Evolutionary conservation across 2,329 filamentous ascomycete species (phyloP).

Genomic region (Penicillium freii): DNA sequence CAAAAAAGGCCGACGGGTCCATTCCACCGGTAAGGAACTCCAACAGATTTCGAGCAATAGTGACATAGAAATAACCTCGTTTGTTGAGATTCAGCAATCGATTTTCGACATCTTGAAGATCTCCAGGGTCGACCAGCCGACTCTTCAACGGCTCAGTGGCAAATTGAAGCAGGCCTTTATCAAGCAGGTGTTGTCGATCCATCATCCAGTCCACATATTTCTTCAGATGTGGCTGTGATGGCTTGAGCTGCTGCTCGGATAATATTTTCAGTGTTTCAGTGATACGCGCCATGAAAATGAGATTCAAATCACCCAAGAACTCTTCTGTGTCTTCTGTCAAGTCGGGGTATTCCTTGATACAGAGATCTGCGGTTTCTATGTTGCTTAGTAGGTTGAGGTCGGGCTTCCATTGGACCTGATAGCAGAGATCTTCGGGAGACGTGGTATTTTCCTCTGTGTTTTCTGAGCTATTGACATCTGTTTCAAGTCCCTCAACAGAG

Average conservation of each 20-base stretch:
- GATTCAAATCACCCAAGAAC: neutral
- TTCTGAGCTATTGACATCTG: neutral
- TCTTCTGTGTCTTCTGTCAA: neutral
- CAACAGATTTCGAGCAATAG: neutral
- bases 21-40: slow-evolving; percentile 1
- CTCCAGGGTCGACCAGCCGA: neutral
- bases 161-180: too few relatives aligned
- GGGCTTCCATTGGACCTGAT: slow-evolving; percentile 12
- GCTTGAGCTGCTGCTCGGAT: neutral
- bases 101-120: neutral
- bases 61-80: neutral
- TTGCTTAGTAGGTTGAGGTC: slow-evolving; percentile 5
- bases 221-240: neutral
- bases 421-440: neutral
- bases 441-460: neutral
- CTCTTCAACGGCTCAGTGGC: too few relatives aligned
- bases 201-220: slow-evolving; percentile 15
- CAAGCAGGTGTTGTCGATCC: neutral
- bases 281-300: neutral
- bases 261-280: neutral
- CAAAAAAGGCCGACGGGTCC: slow-evolving; percentile 1
- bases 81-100: neutral
- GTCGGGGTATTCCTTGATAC: neutral
- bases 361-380: neutral
- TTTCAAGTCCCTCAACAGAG: neutral